Conservation (phyloP, 2,329 filamentous ascomycete genomes). For the Hysterium pulicare region DNA sequence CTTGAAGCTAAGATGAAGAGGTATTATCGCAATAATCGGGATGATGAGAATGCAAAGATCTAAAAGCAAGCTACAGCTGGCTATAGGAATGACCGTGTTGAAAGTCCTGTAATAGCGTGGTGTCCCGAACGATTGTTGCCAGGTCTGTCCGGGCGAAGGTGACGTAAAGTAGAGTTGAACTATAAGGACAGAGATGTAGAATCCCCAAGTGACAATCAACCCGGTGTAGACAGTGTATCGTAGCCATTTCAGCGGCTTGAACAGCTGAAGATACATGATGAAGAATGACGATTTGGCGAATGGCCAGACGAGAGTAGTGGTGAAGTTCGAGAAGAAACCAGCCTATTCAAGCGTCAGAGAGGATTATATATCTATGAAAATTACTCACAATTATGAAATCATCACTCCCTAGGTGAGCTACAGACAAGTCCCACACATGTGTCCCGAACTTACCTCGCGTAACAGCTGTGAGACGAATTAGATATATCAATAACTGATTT, state of each 20-base stretch:
- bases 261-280: conserved; percentile 10
- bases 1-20: not conserved
- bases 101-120: conserved; percentile 2
- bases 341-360: conserved; percentile 2
- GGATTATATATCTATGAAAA: not conserved
- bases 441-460: conserved; percentile 3
- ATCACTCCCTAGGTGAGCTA: conserved; percentile 3
- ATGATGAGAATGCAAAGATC: conserved; percentile 6
- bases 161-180: not conserved
- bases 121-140: conserved; percentile 2
- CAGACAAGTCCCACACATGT: conserved; percentile 5
- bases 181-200: conserved; percentile 1
- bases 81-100: conserved; percentile 2
- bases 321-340: conserved; percentile 4
- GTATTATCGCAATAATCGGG: not conserved
- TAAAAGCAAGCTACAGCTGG: not conserved
- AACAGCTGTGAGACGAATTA: conserved; percentile 1
- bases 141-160: conserved; percentile 3
- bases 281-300: conserved; percentile 6
- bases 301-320: conserved; percentile 5
- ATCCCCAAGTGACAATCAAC: conserved; percentile 3
- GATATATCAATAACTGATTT: no score
- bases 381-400: conserved; percentile 2
- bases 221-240: conserved; percentile 2
- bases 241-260: conserved; percentile 5